A percentile compares a stretch with the other conserved stretches of the same genome.
Conservation (phyloP, 1,284 basidiomycete genomes). For the Microstroma glucosiphilum region DNA sequence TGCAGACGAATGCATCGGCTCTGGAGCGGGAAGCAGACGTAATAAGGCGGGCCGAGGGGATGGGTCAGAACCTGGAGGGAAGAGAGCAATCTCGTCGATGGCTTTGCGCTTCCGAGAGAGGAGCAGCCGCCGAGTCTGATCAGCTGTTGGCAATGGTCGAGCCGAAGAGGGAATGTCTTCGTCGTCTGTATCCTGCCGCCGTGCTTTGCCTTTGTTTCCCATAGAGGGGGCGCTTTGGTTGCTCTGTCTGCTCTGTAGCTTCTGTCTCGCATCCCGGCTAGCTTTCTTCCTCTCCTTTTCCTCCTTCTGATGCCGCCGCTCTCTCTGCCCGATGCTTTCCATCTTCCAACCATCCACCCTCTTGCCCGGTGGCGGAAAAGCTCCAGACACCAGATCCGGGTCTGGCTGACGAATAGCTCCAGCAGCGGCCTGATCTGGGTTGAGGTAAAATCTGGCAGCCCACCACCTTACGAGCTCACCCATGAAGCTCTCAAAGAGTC, state of each 20-base stretch:
- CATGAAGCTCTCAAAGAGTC: constrained; percentile 47
- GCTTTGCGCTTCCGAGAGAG: constrained; percentile 13
- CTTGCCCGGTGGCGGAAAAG: constrained; percentile 23
- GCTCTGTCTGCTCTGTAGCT: constrained; percentile 10
- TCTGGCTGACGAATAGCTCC: constrained; percentile 44
- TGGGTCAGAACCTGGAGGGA: constrained; percentile 27
- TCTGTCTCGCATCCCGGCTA: background rate
- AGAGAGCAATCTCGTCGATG: constrained; percentile 53
- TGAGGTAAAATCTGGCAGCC: constrained; percentile 36
- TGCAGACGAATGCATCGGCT: constrained; percentile 68
- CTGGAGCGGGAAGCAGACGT: constrained; percentile 56
- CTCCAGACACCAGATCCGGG: constrained; percentile 34
- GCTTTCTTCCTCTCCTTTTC: constrained; percentile 9
- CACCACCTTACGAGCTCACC: constrained; percentile 45
- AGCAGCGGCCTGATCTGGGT: constrained; percentile 29
- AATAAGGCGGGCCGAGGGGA: constrained; percentile 40
- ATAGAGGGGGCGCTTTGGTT: constrained; percentile 3
- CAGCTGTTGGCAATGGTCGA: background rate
- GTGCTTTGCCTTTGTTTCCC: constrained; percentile 9
- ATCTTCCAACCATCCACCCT: constrained; percentile 46
- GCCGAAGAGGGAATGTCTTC: background rate
- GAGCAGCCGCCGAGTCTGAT: background rate
- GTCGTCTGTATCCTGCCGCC: background rate
- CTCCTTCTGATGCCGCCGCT: constrained; percentile 30
- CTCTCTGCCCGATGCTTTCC: constrained; percentile 36